phyloP scores from a whole-genome alignment of 2,329 filamentous ascomycete genomes.

The Talaromyces sp. region DNA sequence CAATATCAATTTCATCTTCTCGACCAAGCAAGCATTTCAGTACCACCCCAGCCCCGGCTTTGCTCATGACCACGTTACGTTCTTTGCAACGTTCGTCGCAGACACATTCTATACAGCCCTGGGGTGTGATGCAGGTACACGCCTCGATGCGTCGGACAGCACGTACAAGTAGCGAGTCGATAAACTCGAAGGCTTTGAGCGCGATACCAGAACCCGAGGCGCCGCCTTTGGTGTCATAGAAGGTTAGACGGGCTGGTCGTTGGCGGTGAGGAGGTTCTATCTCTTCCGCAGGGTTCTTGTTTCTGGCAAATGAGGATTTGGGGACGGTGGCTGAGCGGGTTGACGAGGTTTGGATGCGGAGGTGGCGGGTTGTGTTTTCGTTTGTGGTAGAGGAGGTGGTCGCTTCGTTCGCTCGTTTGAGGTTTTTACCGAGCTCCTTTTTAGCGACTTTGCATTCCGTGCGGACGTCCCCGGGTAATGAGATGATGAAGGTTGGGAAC shows the following conservation, averaged over 20 bases:
- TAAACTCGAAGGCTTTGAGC: conserved; percentile 89
- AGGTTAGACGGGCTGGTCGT: conserved; percentile 80
- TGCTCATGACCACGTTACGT: conserved; percentile 88
- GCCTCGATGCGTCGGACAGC: conserved; percentile 72
- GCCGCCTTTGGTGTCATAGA: conserved; percentile 93
- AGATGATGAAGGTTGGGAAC: conserved; percentile 87
- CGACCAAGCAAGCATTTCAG: conserved; percentile 70
- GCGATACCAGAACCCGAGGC: conserved; percentile 79
- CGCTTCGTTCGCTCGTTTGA: conserved; percentile 30
- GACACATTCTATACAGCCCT: conserved; percentile 88
- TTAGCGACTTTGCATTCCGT: conserved; percentile 89
- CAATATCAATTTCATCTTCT: conserved; percentile 78
- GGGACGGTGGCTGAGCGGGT: not conserved
- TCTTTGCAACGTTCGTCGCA: conserved; percentile 80
- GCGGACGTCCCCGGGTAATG: conserved; percentile 82
- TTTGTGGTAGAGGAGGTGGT: not conserved
- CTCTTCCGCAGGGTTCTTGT: not conserved
- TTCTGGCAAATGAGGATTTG: conserved; percentile 6
- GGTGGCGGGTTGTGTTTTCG: not conserved
- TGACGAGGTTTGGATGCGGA: conserved; percentile 11
- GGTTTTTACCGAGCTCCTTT: conserved; percentile 75
- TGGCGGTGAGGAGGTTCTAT: conserved; percentile 56
- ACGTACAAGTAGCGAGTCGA: conserved; percentile 72
- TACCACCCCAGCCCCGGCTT: conserved; percentile 79
- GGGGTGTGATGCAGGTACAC: conserved; percentile 64